phyloP scores from a whole-genome alignment of 768 basidiomycete species.

The Termitomyces sp. region DNA sequence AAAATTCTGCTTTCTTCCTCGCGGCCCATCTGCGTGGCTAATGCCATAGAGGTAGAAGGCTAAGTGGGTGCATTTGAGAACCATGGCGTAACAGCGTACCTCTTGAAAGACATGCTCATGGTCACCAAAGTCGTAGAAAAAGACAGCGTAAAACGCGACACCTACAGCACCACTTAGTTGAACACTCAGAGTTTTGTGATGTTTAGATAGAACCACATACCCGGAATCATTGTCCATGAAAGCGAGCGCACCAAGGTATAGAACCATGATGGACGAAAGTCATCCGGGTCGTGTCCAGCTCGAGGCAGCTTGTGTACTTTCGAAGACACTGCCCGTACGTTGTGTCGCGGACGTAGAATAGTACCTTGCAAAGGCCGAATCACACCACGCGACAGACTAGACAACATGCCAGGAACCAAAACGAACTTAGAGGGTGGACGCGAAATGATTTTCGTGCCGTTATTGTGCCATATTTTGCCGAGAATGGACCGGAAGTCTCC shows the following conservation, averaged over 20 bases:
- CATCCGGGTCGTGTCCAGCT: slow-evolving; percentile 21
- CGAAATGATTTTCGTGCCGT: neutral
- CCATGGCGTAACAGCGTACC: slow-evolving; percentile 32
- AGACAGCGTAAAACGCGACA: slow-evolving; percentile 49
- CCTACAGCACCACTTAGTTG: slow-evolving; percentile 26
- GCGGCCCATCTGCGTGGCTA: slow-evolving; percentile 58
- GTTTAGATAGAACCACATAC: slow-evolving; percentile 26
- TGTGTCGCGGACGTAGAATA: neutral
- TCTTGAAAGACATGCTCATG: slow-evolving; percentile 67
- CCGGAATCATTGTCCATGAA: slow-evolving; percentile 51
- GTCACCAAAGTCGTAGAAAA: slow-evolving; percentile 66
- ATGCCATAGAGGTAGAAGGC: neutral
- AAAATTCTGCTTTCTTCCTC: slow-evolving; percentile 43
- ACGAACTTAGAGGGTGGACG: neutral
- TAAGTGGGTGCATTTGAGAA: neutral
- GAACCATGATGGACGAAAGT: slow-evolving; percentile 60
- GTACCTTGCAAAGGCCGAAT: neutral
- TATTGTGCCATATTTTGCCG: neutral
- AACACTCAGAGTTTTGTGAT: neutral
- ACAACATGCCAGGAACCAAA: neutral
- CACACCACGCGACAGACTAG: slow-evolving; percentile 2
- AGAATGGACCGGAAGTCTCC: neutral
- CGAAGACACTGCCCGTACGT: slow-evolving; percentile 8
- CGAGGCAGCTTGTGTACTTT: slow-evolving; percentile 14
- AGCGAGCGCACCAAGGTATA: slow-evolving; percentile 46